Percentiles rank a stretch among this genome's conserved stretches.
These are phyloP conservation scores for Aschersonia sp. DNA, from an alignment of 2,329 filamentous ascomycete species.

Conservation along the genomic window DNA sequence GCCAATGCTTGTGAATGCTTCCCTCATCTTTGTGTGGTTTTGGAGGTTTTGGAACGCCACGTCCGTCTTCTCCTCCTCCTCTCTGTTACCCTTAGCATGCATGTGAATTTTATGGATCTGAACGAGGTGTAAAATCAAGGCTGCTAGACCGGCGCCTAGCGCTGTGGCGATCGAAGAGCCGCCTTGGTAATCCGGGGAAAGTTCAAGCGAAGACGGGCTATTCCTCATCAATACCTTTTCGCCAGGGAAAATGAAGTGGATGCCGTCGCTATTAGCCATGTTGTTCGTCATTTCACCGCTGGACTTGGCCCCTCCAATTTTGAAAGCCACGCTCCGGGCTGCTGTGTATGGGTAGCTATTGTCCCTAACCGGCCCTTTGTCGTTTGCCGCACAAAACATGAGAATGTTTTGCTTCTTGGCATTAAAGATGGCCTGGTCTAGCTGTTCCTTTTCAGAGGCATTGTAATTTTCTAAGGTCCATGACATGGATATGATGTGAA, in stretches of 20 bases:
- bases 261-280: slow-evolving; percentile 7
- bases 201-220: slow-evolving; percentile 1
- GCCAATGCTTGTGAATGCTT: neutral
- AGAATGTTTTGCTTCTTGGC: slow-evolving; percentile 16
- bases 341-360: slow-evolving; percentile 7
- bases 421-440: slow-evolving; percentile 12
- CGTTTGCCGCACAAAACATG: slow-evolving; percentile 22
- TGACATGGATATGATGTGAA: slow-evolving; percentile 22
- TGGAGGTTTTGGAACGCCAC: neutral
- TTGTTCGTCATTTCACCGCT: neutral
- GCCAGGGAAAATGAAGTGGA: slow-evolving; percentile 17
- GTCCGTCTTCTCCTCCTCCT: neutral
- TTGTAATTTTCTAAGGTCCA: slow-evolving; percentile 9
- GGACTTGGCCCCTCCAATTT: neutral
- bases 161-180: slow-evolving; percentile 17
- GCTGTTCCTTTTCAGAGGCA: slow-evolving; percentile 5
- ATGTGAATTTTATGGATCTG: slow-evolving; percentile 1
- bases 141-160: slow-evolving; percentile 15
- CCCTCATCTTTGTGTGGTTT: neutral
- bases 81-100: neutral
- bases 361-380: slow-evolving; percentile 11
- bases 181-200: neutral
- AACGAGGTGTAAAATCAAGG: slow-evolving; percentile 15
- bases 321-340: neutral
- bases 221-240: slow-evolving; percentile 6